Base-by-base conservation (phyloP, 345 rosid species). In the Aethionema arabicum region DNA sequence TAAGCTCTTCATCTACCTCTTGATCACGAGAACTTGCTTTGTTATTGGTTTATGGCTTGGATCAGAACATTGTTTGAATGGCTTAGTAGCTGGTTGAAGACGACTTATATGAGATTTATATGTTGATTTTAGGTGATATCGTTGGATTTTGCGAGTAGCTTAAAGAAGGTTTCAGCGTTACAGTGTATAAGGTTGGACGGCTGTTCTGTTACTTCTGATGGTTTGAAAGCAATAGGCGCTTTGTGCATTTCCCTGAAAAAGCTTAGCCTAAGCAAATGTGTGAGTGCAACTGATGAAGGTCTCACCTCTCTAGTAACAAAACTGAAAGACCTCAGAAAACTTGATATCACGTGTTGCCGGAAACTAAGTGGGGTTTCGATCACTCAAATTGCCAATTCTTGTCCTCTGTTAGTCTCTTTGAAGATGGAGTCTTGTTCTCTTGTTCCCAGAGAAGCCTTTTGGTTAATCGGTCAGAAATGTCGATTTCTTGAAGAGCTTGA, bases 351-450 rank as follows among this genome's bases (percentile, higher is more conserved):
- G 29, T 78, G 82, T 58, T 78, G 82, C 58, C 82, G 77, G 56
- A 75, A 75, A 63, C 63, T 78, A 66, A 75, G 71, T 56, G 65
- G 73, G 62, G 65, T 37, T 21, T 72, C 79, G 29, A 62, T 78
- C 48, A 70, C 70, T 62, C 72, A 59, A 52, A 46, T 78, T 33
- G 73, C 78, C 33, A 72, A 11, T 53, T 78, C 79, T 12, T 75
- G 82, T 38, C 67, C 79, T 50, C 49, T 48, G 47, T 77, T 78
- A 38, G 75, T 69, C 44, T 78, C 77, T 40, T 66, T 78, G 48
- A 75, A 65, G 77, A 78, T 78, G 82, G 82, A 78, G 63, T 75
- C 79, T 62, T 78, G 82, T 59, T 72, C 77, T 62, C 73, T 66
- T 62, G 79, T 78, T 47, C 47, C 77, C 51, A 73, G 71, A 64